Percentiles rank a stretch among this genome's conserved stretches.
Conservation (phyloP, 371 early-diverging fungal species). For the Mortierella sp. region DNA sequence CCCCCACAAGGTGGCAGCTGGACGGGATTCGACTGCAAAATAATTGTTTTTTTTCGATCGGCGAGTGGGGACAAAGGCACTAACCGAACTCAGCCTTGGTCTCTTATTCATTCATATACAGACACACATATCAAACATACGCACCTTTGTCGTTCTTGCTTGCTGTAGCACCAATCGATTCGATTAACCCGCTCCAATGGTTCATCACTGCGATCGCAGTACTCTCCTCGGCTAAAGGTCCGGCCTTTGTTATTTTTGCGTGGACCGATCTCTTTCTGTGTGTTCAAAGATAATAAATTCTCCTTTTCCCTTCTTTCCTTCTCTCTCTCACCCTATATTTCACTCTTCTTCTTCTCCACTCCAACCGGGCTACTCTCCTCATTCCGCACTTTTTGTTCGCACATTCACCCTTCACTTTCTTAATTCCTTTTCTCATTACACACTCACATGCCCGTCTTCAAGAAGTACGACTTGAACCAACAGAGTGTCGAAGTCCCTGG, state of each 20-base stretch:
- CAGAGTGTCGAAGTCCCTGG: slow-evolving; percentile 43
- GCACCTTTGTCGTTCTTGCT: background rate
- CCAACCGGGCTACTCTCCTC: background rate
- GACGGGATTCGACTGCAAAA: background rate
- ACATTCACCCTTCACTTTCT: background rate
- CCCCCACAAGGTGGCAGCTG: background rate
- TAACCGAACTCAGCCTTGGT: no score
- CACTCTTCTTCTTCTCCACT: background rate
- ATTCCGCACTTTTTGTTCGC: background rate
- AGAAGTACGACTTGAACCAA: slow-evolving; percentile 13
- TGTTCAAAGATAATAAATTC: no score
- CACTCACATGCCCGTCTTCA: slow-evolving; percentile 28
- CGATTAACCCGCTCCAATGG: background rate
- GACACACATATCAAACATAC: background rate
- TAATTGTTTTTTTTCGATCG: slow-evolving; percentile 6
- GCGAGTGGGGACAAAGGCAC: background rate
- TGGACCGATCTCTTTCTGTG: background rate
- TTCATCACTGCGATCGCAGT: background rate
- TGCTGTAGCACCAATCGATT: background rate
- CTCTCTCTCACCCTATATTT: background rate
- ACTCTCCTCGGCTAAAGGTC: slow-evolving; percentile 1
- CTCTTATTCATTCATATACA: no score
- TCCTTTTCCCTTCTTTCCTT: background rate
- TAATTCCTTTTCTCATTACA: background rate
- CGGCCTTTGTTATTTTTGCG: background rate